Evolutionary conservation across 2,329 filamentous ascomycete species (phyloP).

Genomic region (Hymenoscyphus linearis): DNA sequence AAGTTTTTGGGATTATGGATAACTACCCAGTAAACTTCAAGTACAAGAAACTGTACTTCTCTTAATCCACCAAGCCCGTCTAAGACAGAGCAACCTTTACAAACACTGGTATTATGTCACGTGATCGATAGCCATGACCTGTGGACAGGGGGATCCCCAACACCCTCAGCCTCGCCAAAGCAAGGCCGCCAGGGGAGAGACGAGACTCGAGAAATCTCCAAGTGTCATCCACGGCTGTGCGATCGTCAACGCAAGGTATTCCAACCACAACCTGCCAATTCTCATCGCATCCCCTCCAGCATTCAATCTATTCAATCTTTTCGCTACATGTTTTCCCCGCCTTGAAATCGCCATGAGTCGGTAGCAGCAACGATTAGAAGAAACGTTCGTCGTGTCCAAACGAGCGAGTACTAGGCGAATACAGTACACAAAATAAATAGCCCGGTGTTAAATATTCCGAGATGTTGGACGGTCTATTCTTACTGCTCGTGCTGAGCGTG

Average conservation of each 20-base stretch:
- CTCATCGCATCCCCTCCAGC: neutral
- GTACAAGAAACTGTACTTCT: too few relatives aligned
- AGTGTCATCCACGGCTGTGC: neutral
- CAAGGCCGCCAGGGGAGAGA: neutral
- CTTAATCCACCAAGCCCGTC: too few relatives aligned
- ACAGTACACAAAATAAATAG: neutral
- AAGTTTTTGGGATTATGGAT: too few relatives aligned
- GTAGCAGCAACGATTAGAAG: conserved; percentile 15
- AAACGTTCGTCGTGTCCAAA: conserved; percentile 4
- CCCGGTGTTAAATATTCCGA: conserved; percentile 6
- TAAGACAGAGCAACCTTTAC: too few relatives aligned
- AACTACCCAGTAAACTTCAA: too few relatives aligned
- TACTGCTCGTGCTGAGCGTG: conserved; percentile 35
- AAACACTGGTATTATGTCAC: too few relatives aligned
- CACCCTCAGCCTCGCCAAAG: too few relatives aligned
- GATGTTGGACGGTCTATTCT: conserved; percentile 34
- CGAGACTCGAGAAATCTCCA: neutral
- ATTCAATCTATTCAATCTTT: neutral
- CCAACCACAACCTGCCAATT: neutral
- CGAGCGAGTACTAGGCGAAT: conserved; percentile 16
- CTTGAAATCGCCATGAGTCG: conserved; percentile 20
- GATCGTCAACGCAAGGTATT: neutral
- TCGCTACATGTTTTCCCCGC: neutral
- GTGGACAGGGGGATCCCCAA: too few relatives aligned
- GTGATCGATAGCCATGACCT: too few relatives aligned